Base-by-base conservation (phyloP, 768 basidiomycete genomes). In the Tylopilus sp. region DNA sequence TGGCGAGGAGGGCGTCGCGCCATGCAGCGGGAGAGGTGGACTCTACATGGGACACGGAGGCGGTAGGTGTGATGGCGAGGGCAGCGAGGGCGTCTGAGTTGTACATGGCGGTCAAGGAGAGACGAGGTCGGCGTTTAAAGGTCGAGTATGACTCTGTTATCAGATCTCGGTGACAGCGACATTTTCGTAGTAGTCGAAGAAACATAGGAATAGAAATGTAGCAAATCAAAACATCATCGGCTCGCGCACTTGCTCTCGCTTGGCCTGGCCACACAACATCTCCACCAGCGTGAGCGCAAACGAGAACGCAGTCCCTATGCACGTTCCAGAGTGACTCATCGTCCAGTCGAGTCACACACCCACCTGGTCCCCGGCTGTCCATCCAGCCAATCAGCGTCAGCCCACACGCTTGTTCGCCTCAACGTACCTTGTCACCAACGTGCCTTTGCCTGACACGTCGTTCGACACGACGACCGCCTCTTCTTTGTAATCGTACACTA, bases 251-350 rank as follows among this genome's bases (percentile, higher is more conserved):
- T 87, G 80, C 18, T 74, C 74, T 6, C 85, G 72, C 66, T 80
- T 87, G 35, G 76, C 77, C 13, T 71, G 56, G 4, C 90, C 90
- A 53, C 81, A 83, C 2, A 91, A 74, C 18, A 80, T 60, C 61
- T 88, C 86, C 9, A 90, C 82, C 30, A 92, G 68, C n/a, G 82
- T 83, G 48, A 91, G 72, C 2, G 86, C 86, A 56, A 92, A 91
- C 2, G 82, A 81, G 61, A 92, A 91, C 0, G 81, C 71, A 3
- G 88, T 90, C 11, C 89, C 88, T 83, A 56, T 20, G 25, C 20
- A 18, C 10, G 17, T 28, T 47, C 20, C 33, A 40, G 25, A 36
- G 21, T 0, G 40, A 2, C 2, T n/a, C n/a, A n/a, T n/a, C n/a
- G 0, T 30, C 9, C 4, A 11, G n/a, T 30, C 10, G 7, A 18